These are phyloP conservation scores for Saprolegnia diclina DNA, from an alignment of 352 stramenopile species.

Conservation along the genomic window DNA sequence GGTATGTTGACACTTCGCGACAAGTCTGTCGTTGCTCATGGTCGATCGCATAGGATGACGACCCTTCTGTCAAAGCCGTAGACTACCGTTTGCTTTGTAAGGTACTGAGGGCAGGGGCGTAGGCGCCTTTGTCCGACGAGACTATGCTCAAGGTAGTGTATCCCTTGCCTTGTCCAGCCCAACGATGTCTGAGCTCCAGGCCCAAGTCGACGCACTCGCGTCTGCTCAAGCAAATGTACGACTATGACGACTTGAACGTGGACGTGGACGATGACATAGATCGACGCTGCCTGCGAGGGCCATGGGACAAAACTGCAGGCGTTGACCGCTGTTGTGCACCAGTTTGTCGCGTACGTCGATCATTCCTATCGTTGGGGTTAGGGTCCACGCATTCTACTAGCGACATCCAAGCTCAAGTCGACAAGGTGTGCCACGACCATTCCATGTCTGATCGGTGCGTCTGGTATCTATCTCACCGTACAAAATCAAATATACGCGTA, in stretches of 20 bases:
- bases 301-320: not conserved
- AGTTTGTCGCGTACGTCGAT: constrained; percentile 3
- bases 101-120: too few species aligned
- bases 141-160: not conserved
- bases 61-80: too few species aligned
- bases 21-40: not conserved
- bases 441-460: not conserved
- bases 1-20: too few species aligned
- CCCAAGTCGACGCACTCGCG: not conserved
- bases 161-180: not conserved
- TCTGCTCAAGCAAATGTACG: not conserved
- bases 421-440: not conserved
- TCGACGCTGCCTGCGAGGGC: not conserved
- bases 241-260: too few species aligned
- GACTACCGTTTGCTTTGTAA: too few species aligned
- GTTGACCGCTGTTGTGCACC: constrained; percentile 7
- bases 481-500: not conserved
- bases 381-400: not conserved
- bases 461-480: not conserved
- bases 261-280: not conserved
- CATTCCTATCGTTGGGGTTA: not conserved
- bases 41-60: too few species aligned
- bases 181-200: not conserved
- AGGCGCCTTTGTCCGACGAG: not conserved
- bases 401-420: constrained; percentile 3